Conservation (phyloP, 495 filamentous ascomycete species). For the Aspergillus cavernicola region DNA sequence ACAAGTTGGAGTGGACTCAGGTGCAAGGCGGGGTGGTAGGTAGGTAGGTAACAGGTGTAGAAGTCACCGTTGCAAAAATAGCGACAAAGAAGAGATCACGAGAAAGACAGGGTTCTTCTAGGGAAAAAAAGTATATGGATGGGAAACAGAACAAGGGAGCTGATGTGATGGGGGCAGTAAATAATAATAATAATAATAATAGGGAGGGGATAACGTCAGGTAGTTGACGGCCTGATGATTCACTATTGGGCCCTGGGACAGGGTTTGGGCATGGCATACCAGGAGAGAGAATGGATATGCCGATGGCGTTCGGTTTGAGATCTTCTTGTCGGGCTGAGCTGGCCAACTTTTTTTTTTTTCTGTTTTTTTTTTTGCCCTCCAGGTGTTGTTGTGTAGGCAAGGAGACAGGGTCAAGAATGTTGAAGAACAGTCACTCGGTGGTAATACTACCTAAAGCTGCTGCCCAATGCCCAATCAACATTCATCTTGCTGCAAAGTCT, state of each 20-base stretch:
- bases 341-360: background rate
- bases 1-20: background rate
- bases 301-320: background rate
- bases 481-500: background rate
- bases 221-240: slow-evolving; percentile 9
- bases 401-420: background rate
- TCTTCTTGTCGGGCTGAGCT: background rate
- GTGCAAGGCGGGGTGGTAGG: background rate
- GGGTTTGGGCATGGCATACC: slow-evolving; percentile 6
- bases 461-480: slow-evolving; percentile 29
- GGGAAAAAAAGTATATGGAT: slow-evolving; percentile 1
- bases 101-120: background rate
- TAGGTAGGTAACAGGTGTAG: background rate
- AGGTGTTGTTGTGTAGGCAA: background rate
- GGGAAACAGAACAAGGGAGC: background rate
- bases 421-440: background rate
- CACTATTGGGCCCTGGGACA: slow-evolving; percentile 4
- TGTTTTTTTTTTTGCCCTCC: background rate
- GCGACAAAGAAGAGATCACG: background rate
- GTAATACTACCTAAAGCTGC: slow-evolving; percentile 15
- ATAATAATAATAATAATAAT: background rate
- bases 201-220: slow-evolving; percentile 6
- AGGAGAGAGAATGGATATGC: background rate
- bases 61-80: background rate
- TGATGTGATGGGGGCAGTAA: background rate